Evolutionary conservation across 305 asterid genomes (phyloP), one percentile per base, ranked within the genome.

Genomic region (Fraxinus sp.): DNA sequence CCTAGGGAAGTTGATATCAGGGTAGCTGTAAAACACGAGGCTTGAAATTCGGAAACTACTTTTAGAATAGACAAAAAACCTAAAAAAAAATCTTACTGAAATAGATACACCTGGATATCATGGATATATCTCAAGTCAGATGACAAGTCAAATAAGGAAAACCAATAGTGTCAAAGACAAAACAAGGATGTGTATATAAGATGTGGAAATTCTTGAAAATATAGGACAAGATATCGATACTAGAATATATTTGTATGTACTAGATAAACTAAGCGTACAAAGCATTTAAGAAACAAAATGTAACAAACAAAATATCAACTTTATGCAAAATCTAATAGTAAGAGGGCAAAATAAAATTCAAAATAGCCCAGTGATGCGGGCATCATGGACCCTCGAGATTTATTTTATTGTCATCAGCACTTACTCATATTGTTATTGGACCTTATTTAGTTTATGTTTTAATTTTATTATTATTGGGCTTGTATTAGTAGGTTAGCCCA

Each of bases 131-230:
- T 64, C 14, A 64, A 22, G n/a, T 64, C 72, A 64, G 33, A 64
- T 64, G 28, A 22, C n/a, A 24, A 8, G 7, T 24, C 14, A 22
- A 22, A 64, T 64, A 64, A 10, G 72, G 33, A 64, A 64, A 64
- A 7, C 32, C 72, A 64, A 57, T 18, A 64, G 33, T 22, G 33
- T 64, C 33, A 10, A 64, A 64, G 33, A 57, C 33, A 64, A 64
- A 33, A 64, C 33, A 24, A 10, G 35, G n/a, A 59, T 10, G 7
- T 64, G 73, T 64, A 22, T 32, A 64, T 64, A 64, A 24, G 35
- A 64, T 64, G 73, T 64, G n/a, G 73, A 59, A 64, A 24, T 24
- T 64, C 73, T 64, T 64, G 73, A 64, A 64, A 64, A 64, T 64
- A 64, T 24, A 64, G 73, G 73, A 22, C 35, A 24, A 8, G 73